phyloP scores from a whole-genome alignment of 306 rosid species.

The Cucumis melo region DNA sequence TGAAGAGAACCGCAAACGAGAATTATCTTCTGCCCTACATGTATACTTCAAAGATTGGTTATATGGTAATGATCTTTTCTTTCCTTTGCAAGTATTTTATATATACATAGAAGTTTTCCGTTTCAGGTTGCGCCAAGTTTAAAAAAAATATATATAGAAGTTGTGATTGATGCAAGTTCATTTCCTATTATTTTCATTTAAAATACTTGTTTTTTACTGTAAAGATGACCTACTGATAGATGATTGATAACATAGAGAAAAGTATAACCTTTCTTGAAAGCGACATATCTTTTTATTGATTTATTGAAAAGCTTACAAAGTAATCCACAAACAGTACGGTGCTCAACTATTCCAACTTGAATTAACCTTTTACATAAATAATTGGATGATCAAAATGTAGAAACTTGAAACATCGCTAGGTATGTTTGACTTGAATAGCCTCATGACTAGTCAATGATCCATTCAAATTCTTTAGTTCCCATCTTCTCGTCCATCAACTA shows the following conservation, averaged over 20 bases:
- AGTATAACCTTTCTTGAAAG: not conserved
- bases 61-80: conserved; percentile 43
- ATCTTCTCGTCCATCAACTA: not conserved
- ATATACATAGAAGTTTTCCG: not conserved
- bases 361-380: not conserved
- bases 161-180: not conserved
- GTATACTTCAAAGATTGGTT: conserved; percentile 92
- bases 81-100: not conserved
- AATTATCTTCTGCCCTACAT: conserved; percentile 82
- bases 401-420: not conserved
- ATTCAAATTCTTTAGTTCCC: not conserved
- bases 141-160: not conserved
- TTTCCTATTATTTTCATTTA: not conserved
- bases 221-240: not conserved
- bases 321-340: not conserved
- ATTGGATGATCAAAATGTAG: not conserved
- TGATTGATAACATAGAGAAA: not conserved
- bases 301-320: not conserved
- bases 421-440: not conserved
- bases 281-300: not conserved
- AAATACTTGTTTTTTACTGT: not conserved
- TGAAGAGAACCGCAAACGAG: conserved; percentile 78
- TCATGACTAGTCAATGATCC: not conserved
- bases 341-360: not conserved
- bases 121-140: too few relatives aligned